These are phyloP conservation scores for Fusarium tanahbumbuense DNA, from an alignment of 2,329 filamentous ascomycete species.

Conservation along the genomic window DNA sequence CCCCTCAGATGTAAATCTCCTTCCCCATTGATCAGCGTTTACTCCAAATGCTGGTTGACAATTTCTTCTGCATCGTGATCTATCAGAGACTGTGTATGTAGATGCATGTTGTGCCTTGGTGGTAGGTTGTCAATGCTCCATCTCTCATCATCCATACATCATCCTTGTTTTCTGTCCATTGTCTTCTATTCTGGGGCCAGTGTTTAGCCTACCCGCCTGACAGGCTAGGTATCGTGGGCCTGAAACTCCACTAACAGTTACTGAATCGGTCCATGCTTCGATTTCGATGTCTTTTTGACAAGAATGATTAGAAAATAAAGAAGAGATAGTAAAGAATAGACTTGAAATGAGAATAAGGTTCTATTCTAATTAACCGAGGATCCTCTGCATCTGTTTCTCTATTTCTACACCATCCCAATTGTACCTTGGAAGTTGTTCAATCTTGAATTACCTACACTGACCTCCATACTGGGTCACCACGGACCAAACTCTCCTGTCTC, in stretches of 20 bases:
- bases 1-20: slow-evolving; percentile 16
- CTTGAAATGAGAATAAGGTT: background rate
- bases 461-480: slow-evolving; percentile 24
- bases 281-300: slow-evolving; percentile 16
- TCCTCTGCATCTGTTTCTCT: background rate
- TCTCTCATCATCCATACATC: slow-evolving; percentile 30
- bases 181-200: slow-evolving; percentile 25
- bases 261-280: slow-evolving; percentile 32
- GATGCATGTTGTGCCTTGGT: background rate
- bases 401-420: slow-evolving; percentile 20
- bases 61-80: background rate
- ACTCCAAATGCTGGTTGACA: background rate
- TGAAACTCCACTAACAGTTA: slow-evolving; percentile 22
- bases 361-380: slow-evolving; percentile 28
- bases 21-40: slow-evolving; percentile 25
- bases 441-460: background rate
- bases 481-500: slow-evolving; percentile 47
- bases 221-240: slow-evolving; percentile 26
- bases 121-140: slow-evolving; percentile 10
- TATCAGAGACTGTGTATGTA: background rate
- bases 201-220: slow-evolving; percentile 44
- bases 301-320: background rate
- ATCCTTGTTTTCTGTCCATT: slow-evolving; percentile 29
- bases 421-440: background rate
- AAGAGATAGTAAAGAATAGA: background rate